These are phyloP conservation scores for Sechiopsis laciniata DNA, from an alignment of 306 rosid genomes.

Conservation along the genomic window DNA sequence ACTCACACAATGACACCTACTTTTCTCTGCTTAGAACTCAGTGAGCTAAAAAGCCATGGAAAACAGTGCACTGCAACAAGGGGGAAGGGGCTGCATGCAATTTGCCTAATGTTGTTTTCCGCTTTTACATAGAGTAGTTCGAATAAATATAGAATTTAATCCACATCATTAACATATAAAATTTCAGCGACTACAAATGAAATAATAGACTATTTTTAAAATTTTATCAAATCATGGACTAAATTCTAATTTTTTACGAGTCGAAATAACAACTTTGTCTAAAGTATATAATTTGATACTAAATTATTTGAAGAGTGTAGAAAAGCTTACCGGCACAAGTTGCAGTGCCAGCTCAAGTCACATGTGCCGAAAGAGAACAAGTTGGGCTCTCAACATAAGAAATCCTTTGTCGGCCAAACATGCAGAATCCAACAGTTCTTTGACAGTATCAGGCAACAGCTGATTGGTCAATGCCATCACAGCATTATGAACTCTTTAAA, in stretches of 20 bases:
- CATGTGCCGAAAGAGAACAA: conserved; percentile 18
- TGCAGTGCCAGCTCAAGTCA: conserved; percentile 17
- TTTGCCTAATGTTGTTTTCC: conserved; percentile 6
- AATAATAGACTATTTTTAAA: no score
- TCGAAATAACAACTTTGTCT: no score
- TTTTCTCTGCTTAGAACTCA: not conserved
- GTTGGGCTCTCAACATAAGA: conserved; percentile 19
- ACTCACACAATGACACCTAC: no score
- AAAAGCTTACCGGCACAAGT: conserved; percentile 19
- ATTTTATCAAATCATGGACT: no score
- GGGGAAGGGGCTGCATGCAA: not conserved
- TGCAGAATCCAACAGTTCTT: conserved; percentile 14
- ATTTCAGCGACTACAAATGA: no score
- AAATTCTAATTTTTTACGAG: no score
- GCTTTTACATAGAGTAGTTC: no score
- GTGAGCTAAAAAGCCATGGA: not conserved
- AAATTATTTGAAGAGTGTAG: not conserved
- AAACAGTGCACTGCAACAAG: not conserved
- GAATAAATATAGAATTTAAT: no score
- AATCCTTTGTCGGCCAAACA: conserved; percentile 20
- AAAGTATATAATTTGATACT: no score
- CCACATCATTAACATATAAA: no score
- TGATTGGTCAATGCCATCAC: conserved; percentile 9
- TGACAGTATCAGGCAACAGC: conserved; percentile 17
- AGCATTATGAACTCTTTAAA: conserved; percentile 7